Conservation (phyloP, 2,329 filamentous ascomycete species). For the Aspergillus arachidicola region DNA sequence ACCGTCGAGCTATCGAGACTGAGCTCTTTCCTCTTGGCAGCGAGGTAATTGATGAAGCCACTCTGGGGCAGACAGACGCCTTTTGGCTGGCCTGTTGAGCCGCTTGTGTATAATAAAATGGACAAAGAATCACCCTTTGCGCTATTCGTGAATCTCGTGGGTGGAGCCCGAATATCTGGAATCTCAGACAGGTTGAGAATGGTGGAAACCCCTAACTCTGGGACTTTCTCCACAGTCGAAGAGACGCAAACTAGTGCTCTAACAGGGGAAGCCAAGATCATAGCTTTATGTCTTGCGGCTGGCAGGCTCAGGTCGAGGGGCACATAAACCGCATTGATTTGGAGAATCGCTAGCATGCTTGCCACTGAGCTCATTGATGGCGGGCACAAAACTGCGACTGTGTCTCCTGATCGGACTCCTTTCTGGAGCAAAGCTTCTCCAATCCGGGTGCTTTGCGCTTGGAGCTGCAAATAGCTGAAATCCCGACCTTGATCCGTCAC, state of each 20-base stretch:
- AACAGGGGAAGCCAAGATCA: background rate
- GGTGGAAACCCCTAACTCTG: background rate
- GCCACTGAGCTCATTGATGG: slow-evolving; percentile 2
- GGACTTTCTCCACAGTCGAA: background rate
- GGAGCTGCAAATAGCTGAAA: slow-evolving; percentile 1
- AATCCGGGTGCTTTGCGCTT: background rate
- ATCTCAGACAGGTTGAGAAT: background rate
- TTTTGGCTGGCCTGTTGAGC: slow-evolving; percentile 4
- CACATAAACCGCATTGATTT: slow-evolving; percentile 37
- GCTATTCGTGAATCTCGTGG: background rate
- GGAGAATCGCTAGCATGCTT: slow-evolving; percentile 10
- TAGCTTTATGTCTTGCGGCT: background rate
- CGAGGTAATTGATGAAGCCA: background rate
- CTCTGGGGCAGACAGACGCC: background rate
- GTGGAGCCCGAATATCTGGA: background rate
- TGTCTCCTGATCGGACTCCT: background rate
- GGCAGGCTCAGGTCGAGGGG: slow-evolving; percentile 40
- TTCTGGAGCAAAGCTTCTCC: background rate
- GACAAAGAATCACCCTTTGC: background rate
- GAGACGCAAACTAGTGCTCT: background rate
- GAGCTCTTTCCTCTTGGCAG: background rate
- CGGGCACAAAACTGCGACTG: background rate
- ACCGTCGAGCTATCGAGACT: background rate
- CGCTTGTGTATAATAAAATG: background rate
- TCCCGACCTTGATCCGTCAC: background rate